Evolutionary conservation across 345 rosid genomes (phyloP).

Genomic region (Aegle marmelos): DNA sequence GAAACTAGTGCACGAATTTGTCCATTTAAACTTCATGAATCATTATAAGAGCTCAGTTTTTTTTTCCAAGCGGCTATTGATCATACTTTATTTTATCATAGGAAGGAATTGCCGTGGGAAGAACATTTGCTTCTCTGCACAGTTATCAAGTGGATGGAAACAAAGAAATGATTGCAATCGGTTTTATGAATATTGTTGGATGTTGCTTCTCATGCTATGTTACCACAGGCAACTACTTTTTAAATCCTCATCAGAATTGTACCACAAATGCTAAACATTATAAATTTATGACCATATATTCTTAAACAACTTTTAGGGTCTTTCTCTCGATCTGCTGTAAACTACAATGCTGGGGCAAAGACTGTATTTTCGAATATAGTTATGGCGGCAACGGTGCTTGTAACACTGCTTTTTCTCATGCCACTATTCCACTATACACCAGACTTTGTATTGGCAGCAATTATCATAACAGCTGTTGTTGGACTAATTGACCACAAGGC

Average conservation of each 20-base stretch:
- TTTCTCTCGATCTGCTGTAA: constrained; percentile 41
- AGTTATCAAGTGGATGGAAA: constrained; percentile 47
- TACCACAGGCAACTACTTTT: constrained; percentile 24
- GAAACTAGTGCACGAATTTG: background rate
- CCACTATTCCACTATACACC: constrained; percentile 45
- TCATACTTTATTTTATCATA: background rate
- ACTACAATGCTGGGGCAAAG: constrained; percentile 42
- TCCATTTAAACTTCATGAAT: background rate
- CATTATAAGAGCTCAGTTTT: background rate
- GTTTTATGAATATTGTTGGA: constrained; percentile 44
- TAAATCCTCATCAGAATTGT: background rate
- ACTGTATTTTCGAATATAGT: constrained; percentile 36
- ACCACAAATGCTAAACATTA: background rate
- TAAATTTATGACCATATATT: background rate
- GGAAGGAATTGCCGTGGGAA: constrained; percentile 49
- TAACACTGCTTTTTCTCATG: constrained; percentile 36
- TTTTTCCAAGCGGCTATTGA: background rate
- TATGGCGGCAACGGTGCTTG: constrained; percentile 36
- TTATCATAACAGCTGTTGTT: constrained; percentile 38
- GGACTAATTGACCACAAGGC: constrained; percentile 35
- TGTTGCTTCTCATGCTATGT: constrained; percentile 43
- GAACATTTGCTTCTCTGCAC: constrained; percentile 40
- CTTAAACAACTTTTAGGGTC: constrained; percentile 25
- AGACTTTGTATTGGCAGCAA: constrained; percentile 29
- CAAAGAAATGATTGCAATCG: constrained; percentile 54